These are phyloP conservation scores for Venturia oleaginea DNA, from an alignment of 2,329 filamentous ascomycete species.

Conservation along the genomic window DNA sequence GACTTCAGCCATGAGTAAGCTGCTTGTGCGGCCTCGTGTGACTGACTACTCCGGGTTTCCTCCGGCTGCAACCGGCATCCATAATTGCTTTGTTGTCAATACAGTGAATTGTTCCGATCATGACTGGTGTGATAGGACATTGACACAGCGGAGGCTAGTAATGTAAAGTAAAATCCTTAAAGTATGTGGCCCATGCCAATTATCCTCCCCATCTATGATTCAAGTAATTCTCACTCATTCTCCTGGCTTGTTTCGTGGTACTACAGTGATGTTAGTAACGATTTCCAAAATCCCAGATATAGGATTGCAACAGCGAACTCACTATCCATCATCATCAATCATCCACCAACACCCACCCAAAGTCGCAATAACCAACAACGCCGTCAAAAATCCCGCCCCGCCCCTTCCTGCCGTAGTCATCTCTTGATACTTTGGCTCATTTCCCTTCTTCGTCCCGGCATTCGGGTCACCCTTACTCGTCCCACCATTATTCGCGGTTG, in stretches of 20 bases:
- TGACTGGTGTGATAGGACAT: no score
- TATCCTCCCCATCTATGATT: not conserved
- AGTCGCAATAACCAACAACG: constrained; percentile 46
- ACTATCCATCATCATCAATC: constrained; percentile 23
- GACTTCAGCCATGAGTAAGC: no score
- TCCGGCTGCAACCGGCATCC: no score
- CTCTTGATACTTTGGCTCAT: constrained; percentile 13
- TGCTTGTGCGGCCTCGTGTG: no score
- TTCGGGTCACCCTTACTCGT: constrained; percentile 42
- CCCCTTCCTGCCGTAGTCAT: constrained; percentile 55
- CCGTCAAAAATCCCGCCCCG: constrained; percentile 59
- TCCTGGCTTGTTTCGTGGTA: not conserved
- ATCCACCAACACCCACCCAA: constrained; percentile 48
- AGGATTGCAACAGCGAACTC: not conserved
- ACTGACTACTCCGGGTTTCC: no score
- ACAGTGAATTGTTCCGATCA: no score
- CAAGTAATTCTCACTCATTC: not conserved
- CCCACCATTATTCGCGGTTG: constrained; percentile 46
- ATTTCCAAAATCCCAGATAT: not conserved
- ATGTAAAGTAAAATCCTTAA: no score
- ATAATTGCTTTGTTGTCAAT: no score
- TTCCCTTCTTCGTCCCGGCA: constrained; percentile 24
- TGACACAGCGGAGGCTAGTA: no score
- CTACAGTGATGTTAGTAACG: not conserved
- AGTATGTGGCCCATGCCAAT: no score